These are phyloP conservation scores for Actinomortierella wolfii DNA, from an alignment of 371 early-diverging fungal species.

Conservation along the genomic window DNA sequence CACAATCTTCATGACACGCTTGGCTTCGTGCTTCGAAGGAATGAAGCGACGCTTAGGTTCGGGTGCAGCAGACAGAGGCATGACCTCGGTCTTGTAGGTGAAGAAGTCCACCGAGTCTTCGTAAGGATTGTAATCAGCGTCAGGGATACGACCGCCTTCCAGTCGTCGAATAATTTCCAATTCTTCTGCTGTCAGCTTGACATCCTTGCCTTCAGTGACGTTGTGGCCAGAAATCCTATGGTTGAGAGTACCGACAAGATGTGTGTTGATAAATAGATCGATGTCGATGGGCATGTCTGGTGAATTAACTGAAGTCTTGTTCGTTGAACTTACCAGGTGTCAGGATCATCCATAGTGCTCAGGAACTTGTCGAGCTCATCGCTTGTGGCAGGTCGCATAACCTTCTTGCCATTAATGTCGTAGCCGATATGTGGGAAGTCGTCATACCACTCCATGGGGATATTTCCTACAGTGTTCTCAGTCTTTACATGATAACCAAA, in stretches of 20 bases:
- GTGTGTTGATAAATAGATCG: background rate
- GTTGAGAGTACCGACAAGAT: background rate
- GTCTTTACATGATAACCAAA: conserved; percentile 36
- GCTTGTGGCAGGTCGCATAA: conserved; percentile 82
- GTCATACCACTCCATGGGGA: conserved; percentile 96
- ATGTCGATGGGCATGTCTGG: too few relatives aligned
- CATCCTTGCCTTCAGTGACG: conserved; percentile 77
- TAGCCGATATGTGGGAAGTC: conserved; percentile 97
- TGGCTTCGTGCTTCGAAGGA: conserved; percentile 94
- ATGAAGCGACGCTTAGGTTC: conserved; percentile 96
- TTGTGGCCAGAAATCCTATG: conserved; percentile 82
- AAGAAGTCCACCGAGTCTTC: conserved; percentile 93
- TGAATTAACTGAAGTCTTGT: too few relatives aligned
- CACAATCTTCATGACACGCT: conserved; percentile 92
- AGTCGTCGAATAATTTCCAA: conserved; percentile 90
- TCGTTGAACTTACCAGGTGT: conserved; percentile 67
- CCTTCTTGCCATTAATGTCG: conserved; percentile 89
- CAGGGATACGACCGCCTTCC: conserved; percentile 82
- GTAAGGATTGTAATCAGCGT: conserved; percentile 86
- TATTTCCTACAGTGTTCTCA: conserved; percentile 87
- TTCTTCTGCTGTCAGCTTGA: conserved; percentile 85
- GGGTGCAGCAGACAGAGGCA: conserved; percentile 82
- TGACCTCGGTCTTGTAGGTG: conserved; percentile 76
- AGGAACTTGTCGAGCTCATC: conserved; percentile 95
- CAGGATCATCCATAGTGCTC: conserved; percentile 90